Evolutionary conservation across 2,329 filamentous ascomycete genomes (phyloP).

Genomic region (Leptosphaerulina australis): DNA sequence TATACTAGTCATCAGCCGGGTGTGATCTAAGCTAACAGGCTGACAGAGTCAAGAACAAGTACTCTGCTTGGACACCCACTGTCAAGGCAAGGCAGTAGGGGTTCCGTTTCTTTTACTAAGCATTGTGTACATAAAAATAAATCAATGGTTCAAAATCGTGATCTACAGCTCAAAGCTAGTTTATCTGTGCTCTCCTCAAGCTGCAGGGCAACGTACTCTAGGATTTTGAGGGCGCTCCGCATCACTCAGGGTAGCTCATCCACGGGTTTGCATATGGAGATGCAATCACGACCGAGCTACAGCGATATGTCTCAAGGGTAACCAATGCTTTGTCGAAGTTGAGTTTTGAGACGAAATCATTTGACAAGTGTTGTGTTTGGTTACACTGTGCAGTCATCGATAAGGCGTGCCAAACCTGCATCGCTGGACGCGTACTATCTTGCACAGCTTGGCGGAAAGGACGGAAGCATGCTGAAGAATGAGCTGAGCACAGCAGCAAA

Average conservation of each 20-base stretch:
- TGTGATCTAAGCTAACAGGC: constrained; percentile 21
- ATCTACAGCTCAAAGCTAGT: not conserved
- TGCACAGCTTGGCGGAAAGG: constrained; percentile 8
- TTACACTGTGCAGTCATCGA: not conserved
- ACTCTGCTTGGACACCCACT: constrained; percentile 55
- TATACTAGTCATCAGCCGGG: constrained; percentile 31
- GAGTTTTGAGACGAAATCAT: not conserved
- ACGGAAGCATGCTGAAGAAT: not conserved
- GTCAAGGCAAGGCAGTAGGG: constrained; percentile 51
- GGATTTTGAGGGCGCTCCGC: not conserved
- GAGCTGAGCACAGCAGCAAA: constrained; percentile 8
- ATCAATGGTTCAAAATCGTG: constrained; percentile 8
- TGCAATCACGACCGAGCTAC: not conserved
- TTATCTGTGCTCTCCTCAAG: not conserved
- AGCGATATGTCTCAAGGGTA: not conserved
- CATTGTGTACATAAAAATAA: constrained; percentile 33
- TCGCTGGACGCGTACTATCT: not conserved
- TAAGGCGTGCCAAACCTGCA: not conserved
- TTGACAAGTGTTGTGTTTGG: not conserved
- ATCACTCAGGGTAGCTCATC: not conserved
- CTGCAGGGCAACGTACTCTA: not conserved
- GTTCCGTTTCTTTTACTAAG: constrained; percentile 18
- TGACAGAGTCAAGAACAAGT: constrained; percentile 57
- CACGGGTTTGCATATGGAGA: not conserved
- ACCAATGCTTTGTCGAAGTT: not conserved